Evolutionary conservation across 208 protist species (phyloP).

Genomic region (Trichomonas gallinae): DNA sequence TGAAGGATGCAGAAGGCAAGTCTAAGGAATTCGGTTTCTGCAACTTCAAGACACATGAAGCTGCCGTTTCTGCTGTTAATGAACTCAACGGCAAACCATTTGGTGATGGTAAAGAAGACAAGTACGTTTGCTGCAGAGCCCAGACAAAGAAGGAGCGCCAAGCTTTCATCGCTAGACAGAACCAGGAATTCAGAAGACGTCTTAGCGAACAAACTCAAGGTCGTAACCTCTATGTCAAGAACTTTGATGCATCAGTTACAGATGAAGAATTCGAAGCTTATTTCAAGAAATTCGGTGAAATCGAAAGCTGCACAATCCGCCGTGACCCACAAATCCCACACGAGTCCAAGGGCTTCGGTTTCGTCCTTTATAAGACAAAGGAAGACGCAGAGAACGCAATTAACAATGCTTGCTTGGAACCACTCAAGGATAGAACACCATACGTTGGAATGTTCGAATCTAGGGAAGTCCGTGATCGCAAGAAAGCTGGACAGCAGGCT

Average conservation of each 20-base stretch:
- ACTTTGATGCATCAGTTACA: neutral
- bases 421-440: neutral
- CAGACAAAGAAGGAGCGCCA: conserved; percentile 78
- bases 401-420: neutral
- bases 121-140: conserved; percentile 63
- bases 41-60: conserved; percentile 65
- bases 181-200: no score
- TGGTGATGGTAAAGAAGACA: conserved; percentile 54
- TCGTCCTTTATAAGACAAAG: neutral
- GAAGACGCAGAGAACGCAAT: neutral
- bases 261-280: neutral
- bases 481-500: neutral
- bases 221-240: neutral
- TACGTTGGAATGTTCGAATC: neutral
- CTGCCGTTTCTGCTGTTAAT: conserved; percentile 40
- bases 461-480: neutral
- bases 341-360: neutral
- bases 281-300: neutral
- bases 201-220: neutral
- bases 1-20: conserved; percentile 64
- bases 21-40: conserved; percentile 87
- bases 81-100: conserved; percentile 48
- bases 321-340: neutral
- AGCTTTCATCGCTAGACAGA: neutral
- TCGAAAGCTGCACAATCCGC: neutral